Base-by-base conservation (phyloP, 305 asterid genomes). In the Ajuga reptans region DNA sequence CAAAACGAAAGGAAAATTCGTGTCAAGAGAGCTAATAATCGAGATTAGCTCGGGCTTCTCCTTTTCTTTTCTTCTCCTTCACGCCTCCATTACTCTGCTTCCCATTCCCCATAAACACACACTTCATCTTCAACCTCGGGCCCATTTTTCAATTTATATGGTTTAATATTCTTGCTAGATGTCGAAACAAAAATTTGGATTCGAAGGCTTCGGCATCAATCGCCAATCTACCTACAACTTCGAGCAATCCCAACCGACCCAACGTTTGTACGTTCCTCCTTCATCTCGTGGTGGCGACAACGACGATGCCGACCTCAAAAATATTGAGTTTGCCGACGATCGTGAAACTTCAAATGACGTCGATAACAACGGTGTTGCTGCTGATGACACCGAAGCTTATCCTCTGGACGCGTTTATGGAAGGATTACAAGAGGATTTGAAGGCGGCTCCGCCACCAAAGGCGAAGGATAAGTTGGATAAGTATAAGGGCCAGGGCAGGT, bases 361-460 rank as follows among this genome's bases (percentile, higher is more conserved):
- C 36, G 70, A 52, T 2, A 29, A 33, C 17, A 64, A 24, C 11
- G 75, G 29, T 1, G 68, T 64, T 2, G 67, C 69, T 6, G 82
- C 62, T 0, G 95, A 41, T 0, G 89, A 83, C 6, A 96, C 85
- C 50, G 98, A 92, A 65, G 74, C 89, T 64, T 97, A 92, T 78
- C 96, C 96, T 56, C 87, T 92, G 58, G 98, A 92, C 74, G 98
- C 97, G 63, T 92, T 89, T 82, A 92, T 92, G 98, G 95, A 85
- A 75, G 97, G 98, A 41, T 81, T 92, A 29, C 93, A 90, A 63
- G 88, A 92, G 80, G 95, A 92, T 83, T 82, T 92, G 77, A 90
- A 78, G 84, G 82, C 93, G 36, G 91, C 96, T 33, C 96, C 93
- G 24, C 85, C 91, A 5, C 91, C 96, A 6, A 88, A 84, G 82